Conservation (phyloP, 1,284 basidiomycete species). For the Heliocybe sulcata region DNA sequence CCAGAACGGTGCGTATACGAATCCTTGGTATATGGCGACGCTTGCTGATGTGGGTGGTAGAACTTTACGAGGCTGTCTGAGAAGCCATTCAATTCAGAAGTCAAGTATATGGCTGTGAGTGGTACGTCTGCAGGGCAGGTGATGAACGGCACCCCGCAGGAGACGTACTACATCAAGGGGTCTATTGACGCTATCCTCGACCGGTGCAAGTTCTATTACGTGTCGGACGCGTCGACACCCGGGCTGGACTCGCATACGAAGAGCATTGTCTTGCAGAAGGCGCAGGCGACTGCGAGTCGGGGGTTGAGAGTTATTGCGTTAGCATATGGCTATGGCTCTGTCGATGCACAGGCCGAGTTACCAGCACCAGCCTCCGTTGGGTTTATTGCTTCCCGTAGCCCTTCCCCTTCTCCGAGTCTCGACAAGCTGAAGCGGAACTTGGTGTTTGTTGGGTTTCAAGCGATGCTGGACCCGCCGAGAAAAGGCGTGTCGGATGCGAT, state of each 20-base stretch:
- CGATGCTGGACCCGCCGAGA: constrained; percentile 93
- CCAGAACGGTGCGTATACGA: constrained; percentile 47
- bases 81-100: constrained; percentile 87
- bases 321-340: constrained; percentile 75
- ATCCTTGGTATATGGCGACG: constrained; percentile 1
- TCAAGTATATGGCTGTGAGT: constrained; percentile 88
- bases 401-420: constrained; percentile 25
- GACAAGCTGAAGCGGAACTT: constrained; percentile 47
- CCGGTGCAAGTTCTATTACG: constrained; percentile 83
- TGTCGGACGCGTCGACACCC: constrained; percentile 79
- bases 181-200: constrained; percentile 86
- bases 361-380: constrained; percentile 17
- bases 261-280: constrained; percentile 61
- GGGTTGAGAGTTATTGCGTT: constrained; percentile 88
- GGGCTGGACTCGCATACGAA: constrained; percentile 64
- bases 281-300: constrained; percentile 62
- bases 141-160: constrained; percentile 35
- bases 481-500: constrained; percentile 91
- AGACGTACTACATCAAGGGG: constrained; percentile 90
- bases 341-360: constrained; percentile 24
- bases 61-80: constrained; percentile 74
- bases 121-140: constrained; percentile 43
- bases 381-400: constrained; percentile 13
- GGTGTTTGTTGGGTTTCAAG: constrained; percentile 89
- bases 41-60: constrained; percentile 23